Percentiles rank a stretch among this genome's conserved stretches.
These are phyloP conservation scores for Hansenula anomala DNA, from an alignment of 1,139 yeast genomes.

Conservation along the genomic window DNA sequence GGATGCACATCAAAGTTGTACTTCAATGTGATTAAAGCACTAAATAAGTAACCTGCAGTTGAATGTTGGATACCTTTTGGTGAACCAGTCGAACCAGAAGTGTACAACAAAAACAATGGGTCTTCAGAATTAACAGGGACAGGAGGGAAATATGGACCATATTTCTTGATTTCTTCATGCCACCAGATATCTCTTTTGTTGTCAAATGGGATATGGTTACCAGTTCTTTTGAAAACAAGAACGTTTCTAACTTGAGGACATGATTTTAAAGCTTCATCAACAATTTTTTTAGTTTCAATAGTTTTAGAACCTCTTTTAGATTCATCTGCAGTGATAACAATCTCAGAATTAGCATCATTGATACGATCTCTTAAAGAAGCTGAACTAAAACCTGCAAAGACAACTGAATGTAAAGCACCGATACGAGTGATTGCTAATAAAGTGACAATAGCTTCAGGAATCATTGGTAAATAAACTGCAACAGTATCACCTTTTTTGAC, in stretches of 20 bases:
- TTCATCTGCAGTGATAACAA: slow-evolving; percentile 78
- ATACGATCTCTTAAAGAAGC: slow-evolving; percentile 75
- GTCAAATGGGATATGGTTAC: slow-evolving; percentile 63
- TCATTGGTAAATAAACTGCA: slow-evolving; percentile 84
- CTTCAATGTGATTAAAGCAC: slow-evolving; percentile 65
- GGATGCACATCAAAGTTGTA: slow-evolving; percentile 74
- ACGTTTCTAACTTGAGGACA: slow-evolving; percentile 69
- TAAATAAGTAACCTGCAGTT: slow-evolving; percentile 75
- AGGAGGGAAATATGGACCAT: slow-evolving; percentile 79
- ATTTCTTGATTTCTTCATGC: slow-evolving; percentile 70
- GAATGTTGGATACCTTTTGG: slow-evolving; percentile 95
- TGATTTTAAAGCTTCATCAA: slow-evolving; percentile 71
- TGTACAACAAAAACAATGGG: slow-evolving; percentile 88
- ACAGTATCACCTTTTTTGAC: slow-evolving; percentile 81
- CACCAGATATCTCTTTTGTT: slow-evolving; percentile 71
- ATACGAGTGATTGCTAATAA: slow-evolving; percentile 70
- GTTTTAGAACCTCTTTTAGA: slow-evolving; percentile 80
- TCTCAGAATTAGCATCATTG: slow-evolving; percentile 66
- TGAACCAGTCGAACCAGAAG: slow-evolving; percentile 95
- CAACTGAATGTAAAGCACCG: slow-evolving; percentile 81
- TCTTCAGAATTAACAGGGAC: slow-evolving; percentile 87
- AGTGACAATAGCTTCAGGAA: slow-evolving; percentile 73
- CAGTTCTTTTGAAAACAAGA: slow-evolving; percentile 70
- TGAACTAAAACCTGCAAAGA: slow-evolving; percentile 79
- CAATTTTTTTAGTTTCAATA: slow-evolving; percentile 77